Percentiles rank a stretch among this genome's conserved stretches.
Conservation (phyloP, 345 rosid species). For the Pelargonium nanum region DNA sequence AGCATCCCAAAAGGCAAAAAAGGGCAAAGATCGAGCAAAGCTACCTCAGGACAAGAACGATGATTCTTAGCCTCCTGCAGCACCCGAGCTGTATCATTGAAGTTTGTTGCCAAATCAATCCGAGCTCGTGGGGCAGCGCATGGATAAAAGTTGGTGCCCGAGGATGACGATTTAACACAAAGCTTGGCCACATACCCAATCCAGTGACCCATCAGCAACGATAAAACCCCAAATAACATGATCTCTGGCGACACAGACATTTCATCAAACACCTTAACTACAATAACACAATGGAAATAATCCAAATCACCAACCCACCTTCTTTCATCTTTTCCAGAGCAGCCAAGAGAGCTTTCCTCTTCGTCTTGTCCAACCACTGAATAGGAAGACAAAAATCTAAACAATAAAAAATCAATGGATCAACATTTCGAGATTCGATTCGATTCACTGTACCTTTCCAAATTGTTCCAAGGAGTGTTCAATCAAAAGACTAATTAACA, state of each 20-base stretch:
- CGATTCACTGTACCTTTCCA: not conserved
- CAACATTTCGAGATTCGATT: not conserved
- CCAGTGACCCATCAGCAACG: conserved; percentile 16
- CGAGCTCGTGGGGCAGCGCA: not conserved
- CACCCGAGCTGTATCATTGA: not conserved
- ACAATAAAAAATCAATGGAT: not conserved
- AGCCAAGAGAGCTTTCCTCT: conserved; percentile 7
- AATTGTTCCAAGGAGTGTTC: conserved; percentile 6
- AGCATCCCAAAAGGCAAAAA: no score
- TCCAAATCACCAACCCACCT: no score
- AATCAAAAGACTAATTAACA: conserved; percentile 1
- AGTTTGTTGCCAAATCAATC: not conserved
- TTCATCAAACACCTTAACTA: no score
- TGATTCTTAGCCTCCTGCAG: not conserved
- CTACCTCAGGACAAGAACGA: not conserved
- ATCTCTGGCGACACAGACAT: no score
- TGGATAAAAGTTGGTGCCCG: conserved; percentile 1
- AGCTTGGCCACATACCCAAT: not conserved
- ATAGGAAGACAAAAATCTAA: not conserved
- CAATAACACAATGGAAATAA: no score
- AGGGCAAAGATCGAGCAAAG: not conserved
- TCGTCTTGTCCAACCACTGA: conserved; percentile 12
- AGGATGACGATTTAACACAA: not conserved
- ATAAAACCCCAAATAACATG: conserved; percentile 12
- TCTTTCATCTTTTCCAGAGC: conserved; percentile 13